These are phyloP conservation scores for Mycena chlorophos DNA, from an alignment of 768 basidiomycete genomes.

Conservation along the genomic window DNA sequence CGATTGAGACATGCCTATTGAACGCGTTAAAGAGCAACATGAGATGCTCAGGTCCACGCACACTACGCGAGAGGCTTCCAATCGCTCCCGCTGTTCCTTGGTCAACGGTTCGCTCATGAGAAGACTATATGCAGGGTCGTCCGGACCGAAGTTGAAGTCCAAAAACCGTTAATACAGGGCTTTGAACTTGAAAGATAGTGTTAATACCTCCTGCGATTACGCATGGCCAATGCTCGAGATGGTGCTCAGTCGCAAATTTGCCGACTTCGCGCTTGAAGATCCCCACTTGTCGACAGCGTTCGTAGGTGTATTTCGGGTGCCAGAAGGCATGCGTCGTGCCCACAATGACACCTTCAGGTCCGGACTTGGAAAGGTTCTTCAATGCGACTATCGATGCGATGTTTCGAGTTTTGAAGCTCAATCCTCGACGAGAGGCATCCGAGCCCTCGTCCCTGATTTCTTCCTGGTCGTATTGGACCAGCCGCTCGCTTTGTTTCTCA, in stretches of 20 bases:
- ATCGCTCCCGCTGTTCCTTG: slow-evolving; percentile 48
- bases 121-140: slow-evolving; percentile 80
- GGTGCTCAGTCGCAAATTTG: slow-evolving; percentile 51
- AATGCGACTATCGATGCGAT: slow-evolving; percentile 77
- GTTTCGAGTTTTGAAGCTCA: slow-evolving; percentile 74
- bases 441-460: slow-evolving; percentile 44
- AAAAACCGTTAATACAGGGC: not conserved
- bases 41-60: slow-evolving; percentile 37
- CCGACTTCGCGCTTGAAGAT: slow-evolving; percentile 68
- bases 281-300: slow-evolving; percentile 62
- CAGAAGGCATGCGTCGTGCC: slow-evolving; percentile 95
- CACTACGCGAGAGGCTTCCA: slow-evolving; percentile 69
- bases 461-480: slow-evolving; percentile 72
- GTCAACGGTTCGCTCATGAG: slow-evolving; percentile 63
- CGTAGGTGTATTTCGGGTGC: slow-evolving; percentile 56
- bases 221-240: slow-evolving; percentile 65
- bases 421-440: slow-evolving; percentile 44
- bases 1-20: slow-evolving; percentile 46
- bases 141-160: slow-evolving; percentile 93
- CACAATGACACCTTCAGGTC: slow-evolving; percentile 66
- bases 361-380: slow-evolving; percentile 37
- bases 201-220: slow-evolving; percentile 79
- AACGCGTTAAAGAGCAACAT: not conserved
- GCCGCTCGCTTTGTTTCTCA: slow-evolving; percentile 42
- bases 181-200: slow-evolving; percentile 3